Percentiles rank a stretch among this genome's conserved stretches.
These are phyloP conservation scores for Coemansia sp. DNA, from an alignment of 192 early-diverging fungal genomes.

Conservation along the genomic window DNA sequence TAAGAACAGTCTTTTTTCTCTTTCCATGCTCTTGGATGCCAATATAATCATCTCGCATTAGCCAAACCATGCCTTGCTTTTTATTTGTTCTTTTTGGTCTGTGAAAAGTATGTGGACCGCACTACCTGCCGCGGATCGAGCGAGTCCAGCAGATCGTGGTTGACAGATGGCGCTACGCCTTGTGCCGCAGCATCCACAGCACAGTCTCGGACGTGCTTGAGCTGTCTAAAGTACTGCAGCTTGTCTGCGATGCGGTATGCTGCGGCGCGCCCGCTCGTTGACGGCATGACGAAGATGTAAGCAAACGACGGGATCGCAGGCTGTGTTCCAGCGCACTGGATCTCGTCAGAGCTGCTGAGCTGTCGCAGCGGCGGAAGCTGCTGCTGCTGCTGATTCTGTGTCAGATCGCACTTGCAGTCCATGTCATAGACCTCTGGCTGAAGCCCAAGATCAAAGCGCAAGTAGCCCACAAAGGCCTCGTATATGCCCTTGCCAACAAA, in stretches of 20 bases:
- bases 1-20: slow-evolving; percentile 48
- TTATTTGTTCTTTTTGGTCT: too few relatives aligned
- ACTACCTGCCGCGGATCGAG: slow-evolving; percentile 13
- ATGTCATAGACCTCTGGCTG: slow-evolving; percentile 45
- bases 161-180: slow-evolving; percentile 3
- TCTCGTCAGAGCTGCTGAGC: neutral
- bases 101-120: slow-evolving; percentile 36
- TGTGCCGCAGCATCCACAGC: neutral
- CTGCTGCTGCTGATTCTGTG: neutral
- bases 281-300: slow-evolving; percentile 66
- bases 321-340: neutral
- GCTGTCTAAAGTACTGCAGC: slow-evolving; percentile 55
- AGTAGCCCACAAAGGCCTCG: slow-evolving; percentile 56
- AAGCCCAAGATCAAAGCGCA: slow-evolving; percentile 35
- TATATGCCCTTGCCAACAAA: slow-evolving; percentile 73
- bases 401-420: neutral
- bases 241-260: slow-evolving; percentile 66
- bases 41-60: neutral
- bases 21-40: slow-evolving; percentile 9
- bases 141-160: slow-evolving; percentile 13
- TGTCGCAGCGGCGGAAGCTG: neutral
- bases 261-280: slow-evolving; percentile 68
- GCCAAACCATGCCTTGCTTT: too few relatives aligned
- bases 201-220: slow-evolving; percentile 48
- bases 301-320: slow-evolving; percentile 10